Evolutionary conservation across 2,329 filamentous ascomycete genomes (phyloP), one percentile per base, ranked within the genome.

Genomic region (Botrytis galanthina): DNA sequence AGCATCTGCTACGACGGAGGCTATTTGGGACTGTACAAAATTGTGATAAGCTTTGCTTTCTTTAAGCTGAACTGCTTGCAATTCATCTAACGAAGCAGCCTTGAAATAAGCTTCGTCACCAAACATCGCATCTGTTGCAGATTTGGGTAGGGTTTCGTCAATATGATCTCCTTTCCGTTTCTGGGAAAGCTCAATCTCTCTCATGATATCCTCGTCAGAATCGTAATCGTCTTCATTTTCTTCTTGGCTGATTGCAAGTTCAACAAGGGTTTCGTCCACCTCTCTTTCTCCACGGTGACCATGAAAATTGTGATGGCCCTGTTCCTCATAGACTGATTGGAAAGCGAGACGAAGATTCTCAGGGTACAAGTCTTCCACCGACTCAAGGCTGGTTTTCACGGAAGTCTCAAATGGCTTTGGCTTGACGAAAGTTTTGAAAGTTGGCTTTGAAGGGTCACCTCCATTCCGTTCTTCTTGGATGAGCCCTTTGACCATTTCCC

Each of bases 361-460:
- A 0, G 93, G 92, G 80, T 92, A 97, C 26, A 99, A 85, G 80
- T 98, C 95, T 80, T 95, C 92, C 0, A 98, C 91, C 70, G 95
- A 95, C 79, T 97, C 89, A 57, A 97, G 82, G 1, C 90, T 88
- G 1, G 95, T 97, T 77, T 91, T 91, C n/a, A 98, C 84, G 4
- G 83, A 83, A 7, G 86, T 83, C 77, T 88, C 90, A 20, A 87
- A 84, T 1, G 87, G 84, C 1, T 83, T 79, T 3, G 83, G 82
- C 48, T 86, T 84, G 10, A 92, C 84, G 81, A 95, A 96, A 0
- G 83, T 87, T 42, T 92, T 88, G 77, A 95, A 95, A 0, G 84
- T 85, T 20, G 88, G 75, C 16, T 84, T 80, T 9, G 81, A 79
- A 26, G 81, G 84, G 37, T 84, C 81, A 39, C 82, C 83, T 54